Conservation (phyloP, 2,329 filamentous ascomycete species). For the Plectosphaerella plurivora region DNA sequence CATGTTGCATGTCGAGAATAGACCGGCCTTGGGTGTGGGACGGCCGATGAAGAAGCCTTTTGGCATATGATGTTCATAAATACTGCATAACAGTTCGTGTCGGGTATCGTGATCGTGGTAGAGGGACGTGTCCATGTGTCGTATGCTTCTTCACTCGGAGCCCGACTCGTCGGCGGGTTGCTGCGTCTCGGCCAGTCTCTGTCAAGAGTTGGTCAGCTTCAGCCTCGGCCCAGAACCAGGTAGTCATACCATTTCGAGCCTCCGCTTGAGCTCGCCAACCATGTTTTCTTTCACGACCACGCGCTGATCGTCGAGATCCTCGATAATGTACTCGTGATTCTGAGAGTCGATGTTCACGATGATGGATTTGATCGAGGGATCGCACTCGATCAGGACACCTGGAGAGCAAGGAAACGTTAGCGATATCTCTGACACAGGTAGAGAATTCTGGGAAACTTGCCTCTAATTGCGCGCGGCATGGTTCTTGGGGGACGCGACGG, state of each 20-base stretch:
- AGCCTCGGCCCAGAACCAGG: neutral
- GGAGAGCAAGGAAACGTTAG: neutral
- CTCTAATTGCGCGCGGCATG: slow-evolving; percentile 56
- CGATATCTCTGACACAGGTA: neutral
- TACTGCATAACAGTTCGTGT: too few species aligned
- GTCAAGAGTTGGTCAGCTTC: slow-evolving; percentile 3
- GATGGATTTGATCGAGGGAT: slow-evolving; percentile 84
- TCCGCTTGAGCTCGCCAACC: slow-evolving; percentile 61
- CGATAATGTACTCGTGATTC: slow-evolving; percentile 70
- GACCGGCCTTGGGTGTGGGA: neutral
- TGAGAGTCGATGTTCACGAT: slow-evolving; percentile 71
- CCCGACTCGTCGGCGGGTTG: slow-evolving; percentile 48
- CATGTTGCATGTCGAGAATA: neutral
- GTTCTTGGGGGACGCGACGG: slow-evolving; percentile 10
- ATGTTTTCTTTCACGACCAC: slow-evolving; percentile 72
- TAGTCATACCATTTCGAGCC: slow-evolving; percentile 59
- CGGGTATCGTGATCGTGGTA: too few species aligned
- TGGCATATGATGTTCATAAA: too few species aligned
- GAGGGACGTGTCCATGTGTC: too few species aligned
- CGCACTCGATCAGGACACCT: slow-evolving; percentile 76
- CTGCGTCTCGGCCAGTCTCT: slow-evolving; percentile 49
- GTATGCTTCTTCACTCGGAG: slow-evolving; percentile 32
- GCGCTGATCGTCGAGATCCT: slow-evolving; percentile 74
- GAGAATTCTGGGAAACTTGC: slow-evolving; percentile 22
- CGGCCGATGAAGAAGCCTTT: too few species aligned